Evolutionary conservation across 192 early-diverging fungal genomes (phyloP), one percentile per base, ranked within the genome.

Genomic region (Glomus cerebriforme): DNA sequence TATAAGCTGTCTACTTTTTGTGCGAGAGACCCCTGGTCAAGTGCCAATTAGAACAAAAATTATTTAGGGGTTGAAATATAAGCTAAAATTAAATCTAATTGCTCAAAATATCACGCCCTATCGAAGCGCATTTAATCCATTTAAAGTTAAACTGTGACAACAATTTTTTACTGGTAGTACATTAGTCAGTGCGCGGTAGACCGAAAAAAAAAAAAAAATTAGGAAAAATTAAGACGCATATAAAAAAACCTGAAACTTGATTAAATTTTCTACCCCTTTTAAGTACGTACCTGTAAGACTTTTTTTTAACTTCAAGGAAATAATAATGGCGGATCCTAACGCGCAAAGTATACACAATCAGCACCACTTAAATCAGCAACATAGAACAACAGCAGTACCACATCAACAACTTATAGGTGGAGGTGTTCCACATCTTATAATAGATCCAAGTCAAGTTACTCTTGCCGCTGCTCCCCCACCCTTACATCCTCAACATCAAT

Each of bases 271-370:
- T 68, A 37, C 22, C 10, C 34, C 26, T 31, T 9, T n/a, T 35
- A 68, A 37, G 66, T 68, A 39, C 34, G 8, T 43, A 39, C 34
- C 34, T 68, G 34, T 39, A 22, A 68, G 34, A 68, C 31, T 37
- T 65, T 27, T 31, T 31, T 31, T 12, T 31, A 8, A n/a, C 15
- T 31, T 31, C 13, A 27, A 65, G 31, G 63, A 65, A 17, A 32
- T 39, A 39, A 68, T 68, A n/a, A 68, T 68, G 66, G 66, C 32
- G 19, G 66, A 68, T 68, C 66, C 66, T 39, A 68, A 68, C 66
- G 66, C 66, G 35, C 66, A 66, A 19, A 29, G 17, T 31, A 32
- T 66, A 31, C 27, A 68, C 32, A 26, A 32, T 15, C 66, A 68
- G 29, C 66, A 37, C 32, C 66, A 68, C 17, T 37, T 37, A 19